Evolutionary conservation across 768 basidiomycete species (phyloP).

Genomic region (Steccherinum ochraceum): DNA sequence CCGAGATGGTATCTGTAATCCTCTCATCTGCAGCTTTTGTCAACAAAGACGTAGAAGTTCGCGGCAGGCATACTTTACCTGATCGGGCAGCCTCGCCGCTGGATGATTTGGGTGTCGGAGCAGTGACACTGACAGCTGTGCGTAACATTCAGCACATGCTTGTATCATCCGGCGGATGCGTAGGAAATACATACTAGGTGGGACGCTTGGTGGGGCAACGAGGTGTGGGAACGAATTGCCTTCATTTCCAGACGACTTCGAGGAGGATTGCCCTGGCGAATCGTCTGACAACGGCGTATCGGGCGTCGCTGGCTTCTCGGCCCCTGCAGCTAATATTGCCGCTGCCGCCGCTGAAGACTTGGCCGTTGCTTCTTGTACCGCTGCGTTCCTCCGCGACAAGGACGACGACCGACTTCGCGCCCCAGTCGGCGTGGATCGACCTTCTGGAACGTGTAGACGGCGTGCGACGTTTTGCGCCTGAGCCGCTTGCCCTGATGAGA

Average conservation of each 20-base stretch:
- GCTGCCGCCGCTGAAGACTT: background rate
- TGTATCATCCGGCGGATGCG: background rate
- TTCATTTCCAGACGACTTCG: background rate
- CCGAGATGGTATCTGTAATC: background rate
- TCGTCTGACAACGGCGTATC: slow-evolving; percentile 8
- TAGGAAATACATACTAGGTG: background rate
- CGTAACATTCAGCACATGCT: background rate
- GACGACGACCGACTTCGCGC: slow-evolving; percentile 35
- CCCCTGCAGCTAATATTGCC: background rate
- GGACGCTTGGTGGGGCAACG: background rate
- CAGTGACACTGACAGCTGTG: background rate
- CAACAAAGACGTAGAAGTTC: too few species aligned
- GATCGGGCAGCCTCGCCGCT: background rate
- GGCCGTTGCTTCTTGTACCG: background rate
- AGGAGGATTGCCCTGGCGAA: background rate
- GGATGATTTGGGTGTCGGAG: background rate
- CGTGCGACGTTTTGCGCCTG: slow-evolving; percentile 44
- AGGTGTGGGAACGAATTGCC: background rate
- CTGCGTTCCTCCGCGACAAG: slow-evolving; percentile 8
- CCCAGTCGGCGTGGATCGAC: slow-evolving; percentile 30
- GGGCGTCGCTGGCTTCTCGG: slow-evolving; percentile 6
- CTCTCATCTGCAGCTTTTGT: too few species aligned
- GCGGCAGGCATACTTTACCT: too few species aligned
- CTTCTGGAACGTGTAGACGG: slow-evolving; percentile 43
- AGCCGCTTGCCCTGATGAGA: slow-evolving; percentile 38